A percentile compares a stretch with the other conserved stretches of the same genome.
Conservation (phyloP, 1,284 basidiomycete species). For the Ustilago hordei region DNA sequence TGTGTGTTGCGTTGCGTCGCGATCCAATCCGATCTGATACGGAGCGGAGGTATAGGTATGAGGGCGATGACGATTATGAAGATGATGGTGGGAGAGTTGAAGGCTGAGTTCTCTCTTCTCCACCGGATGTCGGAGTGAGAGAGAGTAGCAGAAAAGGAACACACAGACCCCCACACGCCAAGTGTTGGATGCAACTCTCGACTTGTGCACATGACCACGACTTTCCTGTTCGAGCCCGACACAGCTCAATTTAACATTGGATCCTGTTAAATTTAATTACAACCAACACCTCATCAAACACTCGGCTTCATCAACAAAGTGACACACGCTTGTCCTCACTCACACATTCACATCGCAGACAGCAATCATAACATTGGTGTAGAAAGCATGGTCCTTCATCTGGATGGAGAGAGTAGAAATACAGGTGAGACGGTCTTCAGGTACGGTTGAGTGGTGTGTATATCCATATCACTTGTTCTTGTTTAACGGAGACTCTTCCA, state of each 20-base stretch:
- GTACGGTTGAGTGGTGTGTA: neutral
- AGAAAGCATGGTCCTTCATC: neutral
- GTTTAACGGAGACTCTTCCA: constrained; percentile 19
- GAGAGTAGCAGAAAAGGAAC: neutral
- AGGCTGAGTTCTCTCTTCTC: neutral
- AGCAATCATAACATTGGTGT: too few relatives aligned
- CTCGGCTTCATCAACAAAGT: too few relatives aligned
- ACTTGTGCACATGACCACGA: neutral
- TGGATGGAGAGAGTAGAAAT: neutral
- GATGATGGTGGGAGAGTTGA: constrained; percentile 7
- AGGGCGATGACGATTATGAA: constrained; percentile 11
- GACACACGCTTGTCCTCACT: too few relatives aligned
- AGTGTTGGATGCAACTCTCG: constrained; percentile 4
- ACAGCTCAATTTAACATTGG: too few relatives aligned
- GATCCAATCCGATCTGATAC: neutral
- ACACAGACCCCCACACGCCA: neutral
- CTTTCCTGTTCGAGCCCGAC: constrained; percentile 4
- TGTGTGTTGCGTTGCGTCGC: neutral
- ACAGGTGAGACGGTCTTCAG: neutral
- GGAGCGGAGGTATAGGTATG: neutral
- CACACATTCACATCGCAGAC: too few relatives aligned
- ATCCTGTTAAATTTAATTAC: neutral
- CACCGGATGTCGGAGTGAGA: neutral
- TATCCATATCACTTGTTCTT: constrained; percentile 7
- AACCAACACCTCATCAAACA: neutral